Evolutionary conservation across 352 stramenopile species (phyloP), one percentile per base, ranked within the genome.

Genomic region (Phytophthora sansomeana): DNA sequence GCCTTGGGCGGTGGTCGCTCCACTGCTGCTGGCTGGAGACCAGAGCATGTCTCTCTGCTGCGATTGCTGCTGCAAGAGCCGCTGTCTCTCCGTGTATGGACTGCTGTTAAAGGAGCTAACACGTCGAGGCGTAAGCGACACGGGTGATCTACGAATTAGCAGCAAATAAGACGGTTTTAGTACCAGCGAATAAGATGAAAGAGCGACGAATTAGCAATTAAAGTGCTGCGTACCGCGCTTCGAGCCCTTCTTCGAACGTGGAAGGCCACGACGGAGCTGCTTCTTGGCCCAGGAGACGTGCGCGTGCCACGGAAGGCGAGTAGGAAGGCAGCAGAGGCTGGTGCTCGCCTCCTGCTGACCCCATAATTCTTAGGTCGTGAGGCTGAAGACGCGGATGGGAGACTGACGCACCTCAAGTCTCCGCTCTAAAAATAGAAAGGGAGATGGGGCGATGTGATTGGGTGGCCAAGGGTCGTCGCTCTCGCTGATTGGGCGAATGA

Each of bases 191-290:
- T 42, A 38, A 53, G 29, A 16, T 35, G 13, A 17, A 21, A 8
- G 5, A 26, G 32, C 36, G 6, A 24, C 33, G 4, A 41, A 32
- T 41, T 41, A 55, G 4, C 17, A 14, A 16, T 5, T 52, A 30
- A 49, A 36, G 29, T 44, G 16, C 14, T 8, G 30, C 69, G 32
- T 75, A 90, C 79, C 71, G 73, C 21, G 67, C 67, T 19, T 87
- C 75, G n/a, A 90, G 73, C 38, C 86, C 86, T 24, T 88, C 72
- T 32, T 92, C 82, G 43, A 92, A 94, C 10, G 86, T 94, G n/a
- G 82, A 57, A 16, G 86, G 86, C 86, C 86, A 94, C 9, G 75
- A 69, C 1, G 73, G 50, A 10, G 65, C 66, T 36, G 77, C 69
- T 13, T 74, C 72, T 38, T 79, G 63, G 17, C 64, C 57, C 3